Evolutionary conservation across 352 stramenopile species (phyloP).

Genomic region (Phytophthora lateralis): DNA sequence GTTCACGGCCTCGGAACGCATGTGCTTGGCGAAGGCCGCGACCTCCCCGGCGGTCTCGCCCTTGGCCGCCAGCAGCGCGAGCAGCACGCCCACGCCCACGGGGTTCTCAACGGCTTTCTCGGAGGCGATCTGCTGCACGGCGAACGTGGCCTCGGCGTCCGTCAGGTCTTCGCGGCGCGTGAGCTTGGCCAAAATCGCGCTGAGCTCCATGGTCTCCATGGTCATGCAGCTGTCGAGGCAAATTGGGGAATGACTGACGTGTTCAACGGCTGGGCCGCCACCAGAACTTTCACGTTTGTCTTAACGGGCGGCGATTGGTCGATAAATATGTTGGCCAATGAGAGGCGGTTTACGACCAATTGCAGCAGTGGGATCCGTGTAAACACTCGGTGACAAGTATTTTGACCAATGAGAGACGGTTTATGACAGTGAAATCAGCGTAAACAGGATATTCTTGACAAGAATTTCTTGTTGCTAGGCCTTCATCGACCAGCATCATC

Average conservation of each 20-base stretch:
- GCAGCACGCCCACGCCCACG: constrained; percentile 89
- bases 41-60: constrained; percentile 96
- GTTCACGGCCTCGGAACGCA: constrained; percentile 92
- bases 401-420: neutral
- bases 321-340: neutral
- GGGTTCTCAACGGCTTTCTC: constrained; percentile 62
- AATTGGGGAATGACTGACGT: constrained; percentile 24
- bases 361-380: neutral
- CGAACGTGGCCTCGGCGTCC: constrained; percentile 67
- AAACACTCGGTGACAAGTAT: neutral
- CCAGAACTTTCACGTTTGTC: constrained; percentile 8
- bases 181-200: constrained; percentile 76
- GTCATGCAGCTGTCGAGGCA: neutral
- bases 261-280: constrained; percentile 8
- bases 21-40: constrained; percentile 95
- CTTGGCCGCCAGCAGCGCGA: constrained; percentile 94
- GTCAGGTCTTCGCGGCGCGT: constrained; percentile 73
- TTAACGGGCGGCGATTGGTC: constrained; percentile 1
- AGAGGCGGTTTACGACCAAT: neutral
- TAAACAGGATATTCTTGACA: too few relatives aligned
- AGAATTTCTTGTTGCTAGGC: too few relatives aligned
- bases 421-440: too few relatives aligned
- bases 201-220: constrained; percentile 82
- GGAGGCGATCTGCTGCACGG: constrained; percentile 77
- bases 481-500: too few relatives aligned